These are phyloP conservation scores for Brassica carinata DNA, from an alignment of 345 rosid genomes.

Conservation along the genomic window DNA sequence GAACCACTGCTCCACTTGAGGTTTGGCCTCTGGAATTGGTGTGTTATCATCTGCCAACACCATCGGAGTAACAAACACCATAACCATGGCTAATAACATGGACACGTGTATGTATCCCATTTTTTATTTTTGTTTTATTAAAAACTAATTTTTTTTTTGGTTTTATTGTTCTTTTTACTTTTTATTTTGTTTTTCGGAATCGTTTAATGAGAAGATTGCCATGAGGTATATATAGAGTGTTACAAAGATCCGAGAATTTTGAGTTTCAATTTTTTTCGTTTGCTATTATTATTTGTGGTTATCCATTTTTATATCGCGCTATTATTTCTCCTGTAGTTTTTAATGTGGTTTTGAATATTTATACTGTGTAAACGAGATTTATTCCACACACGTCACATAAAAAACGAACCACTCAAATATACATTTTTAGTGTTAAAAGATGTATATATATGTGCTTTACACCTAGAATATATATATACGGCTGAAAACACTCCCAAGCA, in stretches of 20 bases:
- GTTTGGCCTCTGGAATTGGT: slow-evolving; percentile 45
- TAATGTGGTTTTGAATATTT: neutral
- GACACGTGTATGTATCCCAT: slow-evolving; percentile 37
- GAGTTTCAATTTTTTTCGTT: slow-evolving; percentile 6
- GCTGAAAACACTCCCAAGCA: too few relatives aligned
- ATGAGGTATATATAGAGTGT: slow-evolving; percentile 14
- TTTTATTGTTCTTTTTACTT: neutral
- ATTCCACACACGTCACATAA: neutral
- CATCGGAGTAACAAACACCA: slow-evolving; percentile 27
- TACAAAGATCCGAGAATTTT: neutral
- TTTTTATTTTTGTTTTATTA: slow-evolving; percentile 8
- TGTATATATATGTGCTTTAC: too few relatives aligned
- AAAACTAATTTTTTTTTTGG: too few relatives aligned
- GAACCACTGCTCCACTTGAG: slow-evolving; percentile 48
- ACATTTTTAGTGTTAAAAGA: too few relatives aligned
- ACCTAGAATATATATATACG: too few relatives aligned
- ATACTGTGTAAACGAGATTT: neutral
- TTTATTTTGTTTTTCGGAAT: neutral
- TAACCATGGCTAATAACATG: slow-evolving; percentile 22
- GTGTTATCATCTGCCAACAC: slow-evolving; percentile 32
- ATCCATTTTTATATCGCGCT: slow-evolving; percentile 1
- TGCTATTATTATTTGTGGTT: slow-evolving; percentile 37
- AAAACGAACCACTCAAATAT: neutral
- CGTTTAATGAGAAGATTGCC: neutral
- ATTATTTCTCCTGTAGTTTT: neutral